These are phyloP conservation scores for Nakataea oryzae DNA, from an alignment of 2,329 filamentous ascomycete species.

Conservation along the genomic window DNA sequence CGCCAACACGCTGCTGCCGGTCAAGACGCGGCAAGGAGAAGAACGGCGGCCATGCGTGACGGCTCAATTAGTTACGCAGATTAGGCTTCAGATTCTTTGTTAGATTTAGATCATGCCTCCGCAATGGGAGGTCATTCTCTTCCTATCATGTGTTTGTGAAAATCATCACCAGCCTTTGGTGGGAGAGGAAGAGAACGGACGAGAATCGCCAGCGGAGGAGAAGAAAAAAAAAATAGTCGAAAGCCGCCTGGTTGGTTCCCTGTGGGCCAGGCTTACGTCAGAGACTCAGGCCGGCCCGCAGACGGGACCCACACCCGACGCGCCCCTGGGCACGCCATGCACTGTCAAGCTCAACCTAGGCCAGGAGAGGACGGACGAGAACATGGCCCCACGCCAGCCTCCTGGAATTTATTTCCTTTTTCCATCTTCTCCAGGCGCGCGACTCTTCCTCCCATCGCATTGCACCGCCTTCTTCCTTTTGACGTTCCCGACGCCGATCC, in stretches of 20 bases:
- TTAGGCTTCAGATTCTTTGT: constrained; percentile 25
- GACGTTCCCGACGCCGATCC: neutral
- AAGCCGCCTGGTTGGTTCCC: neutral
- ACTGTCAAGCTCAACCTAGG: neutral
- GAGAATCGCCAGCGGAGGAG: neutral
- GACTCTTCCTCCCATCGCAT: neutral
- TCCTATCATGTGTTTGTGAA: constrained; percentile 51
- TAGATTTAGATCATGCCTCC: constrained; percentile 58
- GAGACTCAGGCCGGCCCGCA: neutral
- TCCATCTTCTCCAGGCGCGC: neutral
- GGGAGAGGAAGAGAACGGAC: constrained; percentile 17
- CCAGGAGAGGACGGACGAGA: neutral
- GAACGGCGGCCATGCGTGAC: neutral
- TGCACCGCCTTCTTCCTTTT: neutral
- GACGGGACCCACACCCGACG: neutral
- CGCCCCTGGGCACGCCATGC: neutral
- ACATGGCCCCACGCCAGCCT: neutral
- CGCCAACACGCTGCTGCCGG: neutral
- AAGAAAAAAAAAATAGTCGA: neutral
- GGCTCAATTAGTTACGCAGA: neutral
- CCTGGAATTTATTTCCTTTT: neutral
- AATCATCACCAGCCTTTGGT: constrained; percentile 51
- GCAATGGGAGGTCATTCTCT: constrained; percentile 50
- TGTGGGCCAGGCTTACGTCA: neutral
- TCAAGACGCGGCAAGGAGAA: neutral